A percentile compares a stretch with the other conserved stretches of the same genome.
phyloP scores from a whole-genome alignment of 768 basidiomycete genomes.

The Pulveroboletus sp. region DNA sequence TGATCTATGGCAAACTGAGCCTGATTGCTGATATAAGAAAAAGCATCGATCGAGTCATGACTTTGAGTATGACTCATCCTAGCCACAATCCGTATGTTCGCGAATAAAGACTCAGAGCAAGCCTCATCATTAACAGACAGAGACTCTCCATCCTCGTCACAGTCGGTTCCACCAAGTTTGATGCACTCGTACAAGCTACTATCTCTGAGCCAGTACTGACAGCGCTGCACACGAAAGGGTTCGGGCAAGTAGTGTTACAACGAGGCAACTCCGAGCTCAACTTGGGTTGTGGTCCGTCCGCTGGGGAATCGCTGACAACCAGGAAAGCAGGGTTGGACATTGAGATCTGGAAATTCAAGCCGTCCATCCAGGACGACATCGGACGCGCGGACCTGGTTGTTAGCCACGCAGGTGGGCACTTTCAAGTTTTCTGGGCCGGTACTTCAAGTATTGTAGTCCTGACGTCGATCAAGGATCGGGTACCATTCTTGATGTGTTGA shows the following conservation, averaged over 20 bases:
- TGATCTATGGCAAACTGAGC: conserved; percentile 1
- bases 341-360: conserved; percentile 72
- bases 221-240: conserved; percentile 54
- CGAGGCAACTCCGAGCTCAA: conserved; percentile 65
- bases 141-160: conserved; percentile 85
- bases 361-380: conserved; percentile 66
- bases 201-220: conserved; percentile 58
- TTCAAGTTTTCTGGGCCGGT: neutral
- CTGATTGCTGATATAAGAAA: neutral
- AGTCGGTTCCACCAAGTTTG: conserved; percentile 88
- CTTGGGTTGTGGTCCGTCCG: conserved; percentile 20
- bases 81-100: too few species aligned
- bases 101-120: too few species aligned
- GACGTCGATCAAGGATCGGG: conserved; percentile 68
- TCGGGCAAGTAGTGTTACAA: conserved; percentile 65
- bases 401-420: conserved; percentile 82
- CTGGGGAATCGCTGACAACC: conserved; percentile 12
- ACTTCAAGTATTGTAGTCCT: neutral
- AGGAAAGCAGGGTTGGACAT: conserved; percentile 47
- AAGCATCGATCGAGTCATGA: conserved; percentile 12
- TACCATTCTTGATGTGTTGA: conserved; percentile 86
- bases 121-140: too few species aligned
- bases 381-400: conserved; percentile 74
- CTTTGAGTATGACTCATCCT: too few species aligned
- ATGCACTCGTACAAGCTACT: conserved; percentile 61